A percentile compares a stretch with the other conserved stretches of the same genome.
Evolutionary conservation across 1,139 yeast genomes (phyloP).

Genomic region (Debaryomyces nepalensis): DNA sequence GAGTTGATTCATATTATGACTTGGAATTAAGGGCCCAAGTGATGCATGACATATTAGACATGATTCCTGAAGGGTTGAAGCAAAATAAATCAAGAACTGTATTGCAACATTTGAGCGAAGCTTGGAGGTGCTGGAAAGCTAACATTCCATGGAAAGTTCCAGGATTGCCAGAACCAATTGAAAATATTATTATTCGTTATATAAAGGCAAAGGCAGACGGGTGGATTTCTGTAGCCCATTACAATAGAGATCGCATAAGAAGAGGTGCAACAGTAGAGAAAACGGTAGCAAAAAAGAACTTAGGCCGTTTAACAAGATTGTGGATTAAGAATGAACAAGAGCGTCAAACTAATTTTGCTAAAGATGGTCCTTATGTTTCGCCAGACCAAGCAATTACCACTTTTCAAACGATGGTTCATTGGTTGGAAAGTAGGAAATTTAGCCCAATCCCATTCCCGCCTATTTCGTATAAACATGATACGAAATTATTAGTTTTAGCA

Average conservation of each 20-base stretch:
- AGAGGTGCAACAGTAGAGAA: constrained; percentile 92
- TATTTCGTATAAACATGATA: constrained; percentile 87
- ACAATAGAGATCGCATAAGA: constrained; percentile 85
- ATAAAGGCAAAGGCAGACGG: constrained; percentile 96
- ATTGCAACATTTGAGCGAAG: constrained; percentile 92
- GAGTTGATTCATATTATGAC: constrained; percentile 94
- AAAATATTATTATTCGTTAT: constrained; percentile 82
- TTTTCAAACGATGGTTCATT: constrained; percentile 85
- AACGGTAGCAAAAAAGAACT: constrained; percentile 88
- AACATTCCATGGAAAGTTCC: constrained; percentile 98
- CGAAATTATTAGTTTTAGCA: constrained; percentile 85
- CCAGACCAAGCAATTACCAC: constrained; percentile 90
- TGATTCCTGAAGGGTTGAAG: constrained; percentile 95
- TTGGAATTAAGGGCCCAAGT: constrained; percentile 92
- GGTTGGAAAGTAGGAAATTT: constrained; percentile 88
- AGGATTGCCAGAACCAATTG: constrained; percentile 91
- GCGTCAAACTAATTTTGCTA: constrained; percentile 77
- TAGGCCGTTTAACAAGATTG: constrained; percentile 87
- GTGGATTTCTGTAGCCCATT: constrained; percentile 93
- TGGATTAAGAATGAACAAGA: constrained; percentile 95
- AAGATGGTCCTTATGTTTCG: constrained; percentile 84
- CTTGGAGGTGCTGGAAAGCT: constrained; percentile 99
- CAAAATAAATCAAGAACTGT: constrained; percentile 87
- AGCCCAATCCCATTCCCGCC: constrained; percentile 96
- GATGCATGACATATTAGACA: constrained; percentile 92